Conservation (phyloP, 495 filamentous ascomycete species). For the Hypoxylon lenormandii region DNA sequence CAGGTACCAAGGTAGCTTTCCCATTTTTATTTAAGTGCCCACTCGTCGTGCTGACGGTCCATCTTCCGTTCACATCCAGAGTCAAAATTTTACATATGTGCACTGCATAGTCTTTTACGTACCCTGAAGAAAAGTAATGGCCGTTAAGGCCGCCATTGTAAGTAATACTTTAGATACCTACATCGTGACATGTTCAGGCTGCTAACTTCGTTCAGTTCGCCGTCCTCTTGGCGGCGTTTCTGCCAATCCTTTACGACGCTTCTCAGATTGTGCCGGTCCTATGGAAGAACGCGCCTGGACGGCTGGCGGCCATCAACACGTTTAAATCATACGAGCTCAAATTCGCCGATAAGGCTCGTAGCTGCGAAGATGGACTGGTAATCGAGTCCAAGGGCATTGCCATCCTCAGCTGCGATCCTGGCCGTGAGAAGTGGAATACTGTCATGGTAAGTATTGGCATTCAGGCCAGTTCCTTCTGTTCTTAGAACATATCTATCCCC, state of each 20-base stretch:
- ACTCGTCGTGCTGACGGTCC: too few species aligned
- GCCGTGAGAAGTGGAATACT: slow-evolving; percentile 62
- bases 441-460: slow-evolving; percentile 60
- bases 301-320: slow-evolving; percentile 46
- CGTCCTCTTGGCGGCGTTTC: slow-evolving; percentile 36
- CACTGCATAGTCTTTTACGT: background rate
- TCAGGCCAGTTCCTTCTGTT: background rate
- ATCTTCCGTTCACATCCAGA: too few species aligned
- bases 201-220: slow-evolving; percentile 20
- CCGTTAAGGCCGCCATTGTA: slow-evolving; percentile 35
- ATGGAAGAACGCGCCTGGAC: slow-evolving; percentile 46
- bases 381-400: slow-evolving; percentile 53
- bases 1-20: too few species aligned
- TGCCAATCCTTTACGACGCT: slow-evolving; percentile 30
- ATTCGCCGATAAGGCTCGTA: slow-evolving; percentile 56
- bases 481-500: too few species aligned
- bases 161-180: slow-evolving; percentile 12
- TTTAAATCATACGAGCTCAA: slow-evolving; percentile 50
- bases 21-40: too few species aligned
- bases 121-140: slow-evolving; percentile 18
- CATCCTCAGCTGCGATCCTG: slow-evolving; percentile 58
- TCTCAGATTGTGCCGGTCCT: slow-evolving; percentile 24
- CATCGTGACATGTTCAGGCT: background rate
- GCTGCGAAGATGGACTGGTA: slow-evolving; percentile 62
- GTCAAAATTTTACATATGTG: too few species aligned